phyloP scores from a whole-genome alignment of 2,329 filamentous ascomycete species.

The Diaporthe helianthi region DNA sequence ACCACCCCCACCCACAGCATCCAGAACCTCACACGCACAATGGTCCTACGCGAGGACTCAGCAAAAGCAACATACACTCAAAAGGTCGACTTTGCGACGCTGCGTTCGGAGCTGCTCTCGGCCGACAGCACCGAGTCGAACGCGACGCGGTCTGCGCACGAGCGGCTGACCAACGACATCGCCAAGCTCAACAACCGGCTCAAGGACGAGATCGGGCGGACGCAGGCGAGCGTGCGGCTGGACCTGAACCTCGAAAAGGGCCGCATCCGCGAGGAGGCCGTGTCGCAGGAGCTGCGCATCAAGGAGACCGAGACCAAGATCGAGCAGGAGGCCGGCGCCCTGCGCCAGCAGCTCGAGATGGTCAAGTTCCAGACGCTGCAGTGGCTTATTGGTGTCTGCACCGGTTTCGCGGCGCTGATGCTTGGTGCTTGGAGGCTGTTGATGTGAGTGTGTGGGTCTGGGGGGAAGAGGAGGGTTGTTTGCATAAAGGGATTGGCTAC shows the following conservation, averaged over 20 bases:
- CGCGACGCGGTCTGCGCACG: slow-evolving; percentile 87
- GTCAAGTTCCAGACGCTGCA: slow-evolving; percentile 98
- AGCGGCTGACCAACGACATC: slow-evolving; percentile 91
- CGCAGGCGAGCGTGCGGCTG: slow-evolving; percentile 88
- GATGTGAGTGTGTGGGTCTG: slow-evolving; percentile 56
- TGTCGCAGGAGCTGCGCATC: slow-evolving; percentile 95
- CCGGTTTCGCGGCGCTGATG: slow-evolving; percentile 70
- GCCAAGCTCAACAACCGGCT: slow-evolving; percentile 90
- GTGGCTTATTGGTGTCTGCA: slow-evolving; percentile 91
- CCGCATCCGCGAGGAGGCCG: slow-evolving; percentile 93
- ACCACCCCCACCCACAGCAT: slow-evolving; percentile 62
- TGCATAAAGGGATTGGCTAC: background rate
- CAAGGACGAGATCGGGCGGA: slow-evolving; percentile 91
- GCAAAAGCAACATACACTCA: slow-evolving; percentile 82
- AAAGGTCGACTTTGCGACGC: slow-evolving; percentile 97
- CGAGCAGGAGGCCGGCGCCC: slow-evolving; percentile 91
- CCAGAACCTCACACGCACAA: slow-evolving; percentile 94
- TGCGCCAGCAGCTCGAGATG: slow-evolving; percentile 91
- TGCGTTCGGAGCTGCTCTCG: slow-evolving; percentile 90
- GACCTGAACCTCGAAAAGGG: slow-evolving; percentile 98
- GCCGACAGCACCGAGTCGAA: slow-evolving; percentile 91
- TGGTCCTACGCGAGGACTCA: slow-evolving; percentile 95
- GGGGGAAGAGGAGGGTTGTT: background rate
- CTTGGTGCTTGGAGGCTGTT: slow-evolving; percentile 75
- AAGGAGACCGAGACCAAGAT: slow-evolving; percentile 99